Conservation (phyloP, 495 filamentous ascomycete genomes). For the Penicillium roqueforti region DNA sequence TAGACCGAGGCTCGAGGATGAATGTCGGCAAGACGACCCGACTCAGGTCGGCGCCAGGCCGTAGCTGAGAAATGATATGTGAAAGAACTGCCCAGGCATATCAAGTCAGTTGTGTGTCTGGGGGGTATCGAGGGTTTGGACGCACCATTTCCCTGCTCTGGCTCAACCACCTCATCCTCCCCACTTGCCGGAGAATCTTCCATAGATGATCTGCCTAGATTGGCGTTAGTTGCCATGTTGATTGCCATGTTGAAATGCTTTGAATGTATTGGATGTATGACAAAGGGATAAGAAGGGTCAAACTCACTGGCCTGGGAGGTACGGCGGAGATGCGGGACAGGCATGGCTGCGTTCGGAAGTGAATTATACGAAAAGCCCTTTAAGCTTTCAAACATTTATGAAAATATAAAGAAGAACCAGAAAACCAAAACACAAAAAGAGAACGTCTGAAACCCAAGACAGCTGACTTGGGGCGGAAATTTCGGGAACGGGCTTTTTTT, state of each 20-base stretch:
- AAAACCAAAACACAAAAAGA: background rate
- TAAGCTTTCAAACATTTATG: background rate
- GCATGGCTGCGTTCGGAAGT: constrained; percentile 28
- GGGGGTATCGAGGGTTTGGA: background rate
- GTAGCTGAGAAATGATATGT: constrained; percentile 95
- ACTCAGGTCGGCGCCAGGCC: constrained; percentile 92
- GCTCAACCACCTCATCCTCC: constrained; percentile 77
- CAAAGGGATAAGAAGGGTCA: constrained; percentile 1
- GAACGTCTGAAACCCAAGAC: background rate
- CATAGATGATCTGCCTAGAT: constrained; percentile 51
- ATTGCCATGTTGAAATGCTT: too few species aligned
- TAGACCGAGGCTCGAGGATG: constrained; percentile 94
- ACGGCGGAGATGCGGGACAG: constrained; percentile 32
- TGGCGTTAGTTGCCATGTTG: constrained; percentile 37
- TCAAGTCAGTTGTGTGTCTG: constrained; percentile 1
- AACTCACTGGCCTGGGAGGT: constrained; percentile 27
- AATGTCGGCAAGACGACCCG: constrained; percentile 94
- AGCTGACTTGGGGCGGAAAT: constrained; percentile 1
- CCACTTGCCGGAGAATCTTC: constrained; percentile 45
- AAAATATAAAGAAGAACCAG: background rate
- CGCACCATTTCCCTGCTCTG: constrained; percentile 58
- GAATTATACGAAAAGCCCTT: background rate
- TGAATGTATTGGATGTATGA: background rate
- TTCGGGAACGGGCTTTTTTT: background rate
- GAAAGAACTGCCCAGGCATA: constrained; percentile 62